These are phyloP conservation scores for Trichoderma atrobrunneum DNA, from an alignment of 2,329 filamentous ascomycete species.

Conservation along the genomic window DNA sequence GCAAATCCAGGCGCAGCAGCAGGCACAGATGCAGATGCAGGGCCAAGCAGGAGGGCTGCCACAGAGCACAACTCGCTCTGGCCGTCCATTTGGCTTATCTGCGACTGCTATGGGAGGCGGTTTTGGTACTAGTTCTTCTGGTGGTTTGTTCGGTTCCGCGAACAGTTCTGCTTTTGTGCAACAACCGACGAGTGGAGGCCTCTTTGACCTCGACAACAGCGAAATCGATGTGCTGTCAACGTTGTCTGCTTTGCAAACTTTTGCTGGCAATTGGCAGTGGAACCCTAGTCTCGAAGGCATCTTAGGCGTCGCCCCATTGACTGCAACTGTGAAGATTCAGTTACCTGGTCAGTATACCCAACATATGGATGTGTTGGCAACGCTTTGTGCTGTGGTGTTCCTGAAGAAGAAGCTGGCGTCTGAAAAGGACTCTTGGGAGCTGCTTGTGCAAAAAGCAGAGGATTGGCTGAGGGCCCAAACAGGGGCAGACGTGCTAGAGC, in stretches of 20 bases:
- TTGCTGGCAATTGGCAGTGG: slow-evolving; percentile 34
- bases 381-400: slow-evolving; percentile 31
- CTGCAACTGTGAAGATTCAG: not conserved
- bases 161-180: not conserved
- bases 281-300: slow-evolving; percentile 27
- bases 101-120: too few species aligned
- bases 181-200: not conserved
- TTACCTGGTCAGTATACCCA: slow-evolving; percentile 14
- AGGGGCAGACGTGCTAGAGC: slow-evolving; percentile 16
- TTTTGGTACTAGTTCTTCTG: not conserved
- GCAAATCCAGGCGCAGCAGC: too few species aligned
- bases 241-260: slow-evolving; percentile 53
- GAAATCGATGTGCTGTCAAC: not conserved
- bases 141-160: not conserved
- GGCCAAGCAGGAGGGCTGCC: not conserved
- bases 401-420: slow-evolving; percentile 44
- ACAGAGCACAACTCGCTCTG: not conserved
- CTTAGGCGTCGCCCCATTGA: slow-evolving; percentile 24
- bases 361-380: slow-evolving; percentile 26
- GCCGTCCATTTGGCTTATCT: too few species aligned
- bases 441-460: slow-evolving; percentile 60
- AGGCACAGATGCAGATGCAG: not conserved
- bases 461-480: slow-evolving; percentile 42
- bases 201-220: not conserved
- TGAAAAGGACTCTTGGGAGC: slow-evolving; percentile 59